phyloP scores from a whole-genome alignment of 441 rosid species.

The Adansonia madagascariensis region DNA sequence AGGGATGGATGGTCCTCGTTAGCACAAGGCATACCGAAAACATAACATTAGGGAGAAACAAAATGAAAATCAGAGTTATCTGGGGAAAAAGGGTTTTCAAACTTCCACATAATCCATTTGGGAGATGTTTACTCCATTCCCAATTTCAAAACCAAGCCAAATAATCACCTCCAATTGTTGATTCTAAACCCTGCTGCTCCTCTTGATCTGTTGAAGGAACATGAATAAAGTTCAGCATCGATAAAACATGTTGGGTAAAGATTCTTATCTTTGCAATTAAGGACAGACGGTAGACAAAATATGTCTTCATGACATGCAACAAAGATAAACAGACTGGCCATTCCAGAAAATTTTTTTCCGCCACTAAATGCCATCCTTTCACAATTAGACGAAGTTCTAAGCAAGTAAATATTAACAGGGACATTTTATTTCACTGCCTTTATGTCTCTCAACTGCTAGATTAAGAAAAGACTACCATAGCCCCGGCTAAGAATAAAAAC shows the following conservation, averaged over 20 bases:
- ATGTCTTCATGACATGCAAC: not conserved
- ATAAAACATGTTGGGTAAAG: not conserved
- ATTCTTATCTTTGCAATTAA: slow-evolving; percentile 7
- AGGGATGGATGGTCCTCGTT: slow-evolving; percentile 12
- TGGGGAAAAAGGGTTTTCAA: not conserved
- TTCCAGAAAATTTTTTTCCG: not conserved
- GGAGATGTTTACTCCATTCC: slow-evolving; percentile 21
- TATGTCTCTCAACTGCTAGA: slow-evolving; percentile 1
- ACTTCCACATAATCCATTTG: not conserved
- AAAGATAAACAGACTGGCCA: not conserved
- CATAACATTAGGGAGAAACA: not conserved
- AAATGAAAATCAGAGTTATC: not conserved
- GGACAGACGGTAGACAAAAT: not conserved
- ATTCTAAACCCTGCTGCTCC: slow-evolving; percentile 35
- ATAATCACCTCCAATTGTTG: slow-evolving; percentile 17
- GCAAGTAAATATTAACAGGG: not conserved
- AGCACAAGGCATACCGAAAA: slow-evolving; percentile 13
- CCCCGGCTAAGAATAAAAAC: not conserved
- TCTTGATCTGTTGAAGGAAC: slow-evolving; percentile 37
- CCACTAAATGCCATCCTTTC: not conserved
- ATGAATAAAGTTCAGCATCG: not conserved
- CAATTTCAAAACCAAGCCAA: not conserved
- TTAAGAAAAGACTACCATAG: not conserved
- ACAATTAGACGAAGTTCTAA: slow-evolving; percentile 6
- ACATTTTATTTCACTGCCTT: not conserved